Evolutionary conservation across 2,329 filamentous ascomycete genomes (phyloP), one percentile per base, ranked within the genome.

Genomic region (Neophaeococcomyces aloes): DNA sequence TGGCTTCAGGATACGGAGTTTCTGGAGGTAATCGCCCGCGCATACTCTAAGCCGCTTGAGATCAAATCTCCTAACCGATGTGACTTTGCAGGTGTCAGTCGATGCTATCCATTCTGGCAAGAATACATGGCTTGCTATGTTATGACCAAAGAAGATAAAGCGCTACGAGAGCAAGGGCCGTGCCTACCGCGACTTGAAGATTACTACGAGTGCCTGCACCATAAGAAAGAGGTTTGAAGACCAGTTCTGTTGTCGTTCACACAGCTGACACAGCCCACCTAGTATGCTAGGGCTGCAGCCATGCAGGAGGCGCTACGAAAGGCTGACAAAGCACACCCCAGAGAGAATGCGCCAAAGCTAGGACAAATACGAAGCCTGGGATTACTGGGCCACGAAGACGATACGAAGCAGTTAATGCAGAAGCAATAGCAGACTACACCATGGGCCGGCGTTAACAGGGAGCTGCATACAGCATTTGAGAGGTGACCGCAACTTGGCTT

Each of bases 91-190:
- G 78, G 79, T 59, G 75, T 76, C 54, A 75, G 72, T 58, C 85
- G 89, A 67, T 98, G 91, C 79, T 96, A 94, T 73, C 86, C 88
- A 62, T 98, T 95, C 78, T 98, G 91, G 91, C 91, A 98, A 71
- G 91, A 98, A 69, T 80, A 96, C 54, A 83, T 98, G 63, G 87
- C 87, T 59, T 98, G 91, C 78, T 98, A 98, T 66, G 87, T 95
- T 49, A 81, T 94, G 62, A 96, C 96, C 71, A 86, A 86, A 44
- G 76, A 75, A 53, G 71, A 82, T 53, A 83, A 89, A 44, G 83
- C 88, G 60, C 73, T 78, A 55, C 77, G 79, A 13, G 86, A 86
- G 56, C 91, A 88, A 71, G 83, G 80, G 66, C 94, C 94, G 69
- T 98, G 93, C 65, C 70, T 75, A 14, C 81, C 84, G 13, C 76